Evolutionary conservation across 1,284 basidiomycete species (phyloP), one percentile per base, ranked within the genome.

Genomic region (Tausonia pullulans): DNA sequence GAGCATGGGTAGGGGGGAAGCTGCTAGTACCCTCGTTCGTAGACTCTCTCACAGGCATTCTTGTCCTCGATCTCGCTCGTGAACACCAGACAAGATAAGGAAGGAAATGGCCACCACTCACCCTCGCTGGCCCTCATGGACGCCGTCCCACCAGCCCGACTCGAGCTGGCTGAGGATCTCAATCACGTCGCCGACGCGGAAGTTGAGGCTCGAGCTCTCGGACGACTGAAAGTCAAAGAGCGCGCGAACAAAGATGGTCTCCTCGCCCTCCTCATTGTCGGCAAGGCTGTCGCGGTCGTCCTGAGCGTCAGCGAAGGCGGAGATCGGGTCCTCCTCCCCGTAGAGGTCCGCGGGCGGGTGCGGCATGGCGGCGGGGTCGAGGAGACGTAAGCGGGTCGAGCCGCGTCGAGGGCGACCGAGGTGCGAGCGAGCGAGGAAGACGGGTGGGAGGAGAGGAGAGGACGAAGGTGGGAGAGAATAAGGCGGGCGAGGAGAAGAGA

Each of bases 131-230:
- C 87, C 86, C 62, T 87, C 86, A 46, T 97, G 80, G 67, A 98
- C 80, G 7, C 96, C 95, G 76, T 98, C 96, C 95, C 95, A 99
- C 95, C 95, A 99, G 14, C 95, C 95, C 4, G 87, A 90, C 58
- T 90, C 88, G 62, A 97, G 84, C 73, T 87, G 86, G 6, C 88
- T 91, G 61, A 96, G 81, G 62, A 98, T 91, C 76, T 98, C 92
- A 71, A 98, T 96, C 69, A 98, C 82, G 72, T 96, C 92, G 69
- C 87, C 87, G 70, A 83, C 84, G 66, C 76, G 81, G 74, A 98
- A 98, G 11, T 88, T 89, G 57, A 98, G 83, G 0, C 93, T 90
- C 6, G 90, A 91, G 58, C 84, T 79, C 70, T 96, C 93, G 67
- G 86, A 81, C n/a, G 88, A 87, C 70, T 85, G 81, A 76, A 95